Conservation (phyloP, 202 grass and related monocot genomes). For the Hordeum pubiflorum region DNA sequence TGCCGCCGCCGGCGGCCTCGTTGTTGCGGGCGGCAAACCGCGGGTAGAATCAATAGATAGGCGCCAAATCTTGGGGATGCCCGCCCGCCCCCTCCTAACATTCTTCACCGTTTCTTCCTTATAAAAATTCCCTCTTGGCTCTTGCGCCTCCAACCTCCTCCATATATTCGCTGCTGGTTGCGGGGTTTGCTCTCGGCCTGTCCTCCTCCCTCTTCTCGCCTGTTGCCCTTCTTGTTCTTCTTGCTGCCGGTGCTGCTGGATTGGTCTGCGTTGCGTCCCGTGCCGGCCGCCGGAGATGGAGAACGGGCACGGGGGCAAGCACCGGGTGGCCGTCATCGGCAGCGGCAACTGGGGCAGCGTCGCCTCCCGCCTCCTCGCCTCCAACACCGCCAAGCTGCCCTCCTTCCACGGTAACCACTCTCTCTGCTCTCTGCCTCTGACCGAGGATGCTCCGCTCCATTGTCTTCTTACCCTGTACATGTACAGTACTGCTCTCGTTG, state of each 20-base stretch:
- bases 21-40: constrained; percentile 9
- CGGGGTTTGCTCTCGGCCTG: background rate
- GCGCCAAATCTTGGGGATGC: constrained; percentile 27
- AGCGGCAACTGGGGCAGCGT: constrained; percentile 98
- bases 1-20: background rate
- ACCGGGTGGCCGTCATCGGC: constrained; percentile 77
- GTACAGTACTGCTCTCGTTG: background rate
- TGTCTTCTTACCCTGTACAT: background rate
- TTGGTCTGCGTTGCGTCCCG: constrained; percentile 21
- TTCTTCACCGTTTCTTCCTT: background rate
- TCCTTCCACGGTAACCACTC: constrained; percentile 52
- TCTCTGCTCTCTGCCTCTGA: background rate
- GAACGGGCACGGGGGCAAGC: constrained; percentile 19
- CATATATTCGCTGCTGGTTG: background rate
- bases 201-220: background rate
- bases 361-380: constrained; percentile 80
- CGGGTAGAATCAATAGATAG: background rate
- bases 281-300: constrained; percentile 41
- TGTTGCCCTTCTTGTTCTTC: constrained; percentile 4
- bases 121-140: background rate
- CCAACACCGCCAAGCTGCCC: constrained; percentile 78
- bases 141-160: background rate
- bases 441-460: background rate
- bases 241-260: background rate
- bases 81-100: constrained; percentile 28